These are phyloP conservation scores for Ensete ventricosum DNA, from an alignment of 176 grass and related monocot genomes.

Conservation along the genomic window DNA sequence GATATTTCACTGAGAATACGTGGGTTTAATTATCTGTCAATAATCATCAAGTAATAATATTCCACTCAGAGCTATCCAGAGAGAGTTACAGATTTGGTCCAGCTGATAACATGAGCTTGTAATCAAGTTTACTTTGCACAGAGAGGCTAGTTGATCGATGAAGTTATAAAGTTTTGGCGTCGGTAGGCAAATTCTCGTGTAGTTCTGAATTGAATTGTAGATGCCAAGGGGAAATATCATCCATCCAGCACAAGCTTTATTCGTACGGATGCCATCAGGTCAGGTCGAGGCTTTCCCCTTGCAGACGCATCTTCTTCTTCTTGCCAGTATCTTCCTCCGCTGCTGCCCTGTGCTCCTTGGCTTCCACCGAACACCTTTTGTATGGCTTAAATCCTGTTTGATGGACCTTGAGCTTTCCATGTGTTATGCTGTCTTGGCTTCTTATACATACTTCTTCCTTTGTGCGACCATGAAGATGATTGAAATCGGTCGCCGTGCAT, in stretches of 20 bases:
- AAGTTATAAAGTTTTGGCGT: not conserved
- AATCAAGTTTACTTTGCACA: no score
- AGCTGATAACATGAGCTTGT: no score
- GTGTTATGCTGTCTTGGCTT: slow-evolving; percentile 13
- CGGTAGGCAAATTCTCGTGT: not conserved
- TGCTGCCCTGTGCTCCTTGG: slow-evolving; percentile 48
- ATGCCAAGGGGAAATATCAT: not conserved
- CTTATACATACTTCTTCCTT: slow-evolving; percentile 1
- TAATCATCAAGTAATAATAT: no score
- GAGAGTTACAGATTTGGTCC: no score
- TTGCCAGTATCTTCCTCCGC: slow-evolving; percentile 43
- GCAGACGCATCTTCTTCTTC: slow-evolving; percentile 87
- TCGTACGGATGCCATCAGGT: not conserved
- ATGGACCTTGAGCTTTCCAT: slow-evolving; percentile 49
- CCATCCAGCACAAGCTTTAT: not conserved
- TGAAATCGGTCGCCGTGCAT: slow-evolving; percentile 4
- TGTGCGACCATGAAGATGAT: not conserved
- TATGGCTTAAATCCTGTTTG: slow-evolving; percentile 91
- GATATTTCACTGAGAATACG: no score
- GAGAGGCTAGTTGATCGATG: no score
- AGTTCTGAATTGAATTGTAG: not conserved
- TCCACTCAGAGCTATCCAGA: no score
- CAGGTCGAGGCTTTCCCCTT: slow-evolving; percentile 52
- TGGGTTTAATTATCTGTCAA: no score
- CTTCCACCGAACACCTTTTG: slow-evolving; percentile 83